Conservation (phyloP, 495 filamentous ascomycete genomes). For the Pseudomonodictys pantanalensis region DNA sequence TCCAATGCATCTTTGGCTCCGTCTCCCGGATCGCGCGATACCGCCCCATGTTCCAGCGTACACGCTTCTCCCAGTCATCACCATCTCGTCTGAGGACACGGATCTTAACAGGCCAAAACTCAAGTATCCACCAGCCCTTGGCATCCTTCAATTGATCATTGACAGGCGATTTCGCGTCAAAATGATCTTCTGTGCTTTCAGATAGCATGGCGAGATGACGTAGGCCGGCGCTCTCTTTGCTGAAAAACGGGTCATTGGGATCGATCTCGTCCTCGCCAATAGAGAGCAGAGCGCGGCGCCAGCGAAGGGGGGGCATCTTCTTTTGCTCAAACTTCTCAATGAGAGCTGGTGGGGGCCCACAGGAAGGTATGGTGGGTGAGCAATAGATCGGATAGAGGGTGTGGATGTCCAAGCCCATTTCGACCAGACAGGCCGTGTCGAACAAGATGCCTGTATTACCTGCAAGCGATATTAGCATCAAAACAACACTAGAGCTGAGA, state of each 20-base stretch:
- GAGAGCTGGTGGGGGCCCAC: slow-evolving; percentile 30
- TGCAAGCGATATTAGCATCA: too few relatives aligned
- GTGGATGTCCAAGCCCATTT: slow-evolving; percentile 39
- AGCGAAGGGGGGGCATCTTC: slow-evolving; percentile 12
- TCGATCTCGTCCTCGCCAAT: slow-evolving; percentile 6
- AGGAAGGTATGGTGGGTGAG: slow-evolving; percentile 16
- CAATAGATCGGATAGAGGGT: slow-evolving; percentile 38
- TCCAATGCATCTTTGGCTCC: slow-evolving; percentile 45
- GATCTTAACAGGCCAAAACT: slow-evolving; percentile 44
- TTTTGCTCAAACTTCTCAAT: slow-evolving; percentile 34
- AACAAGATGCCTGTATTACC: slow-evolving; percentile 44
- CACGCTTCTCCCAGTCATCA: slow-evolving; percentile 37
- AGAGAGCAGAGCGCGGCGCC: slow-evolving; percentile 17
- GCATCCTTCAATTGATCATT: slow-evolving; percentile 38
- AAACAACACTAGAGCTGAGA: too few relatives aligned
- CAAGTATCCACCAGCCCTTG: slow-evolving; percentile 44
- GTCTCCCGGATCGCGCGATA: slow-evolving; percentile 35
- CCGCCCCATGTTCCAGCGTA: slow-evolving; percentile 38
- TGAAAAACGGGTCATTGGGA: not conserved
- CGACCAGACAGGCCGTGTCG: slow-evolving; percentile 34
- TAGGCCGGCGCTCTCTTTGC: slow-evolving; percentile 6
- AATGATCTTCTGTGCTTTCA: slow-evolving; percentile 42
- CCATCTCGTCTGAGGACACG: slow-evolving; percentile 24
- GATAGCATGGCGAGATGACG: slow-evolving; percentile 23
- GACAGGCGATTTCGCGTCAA: slow-evolving; percentile 37